Base-by-base conservation (phyloP, 2,329 filamentous ascomycete genomes). In the Bipolaris zeicola region DNA sequence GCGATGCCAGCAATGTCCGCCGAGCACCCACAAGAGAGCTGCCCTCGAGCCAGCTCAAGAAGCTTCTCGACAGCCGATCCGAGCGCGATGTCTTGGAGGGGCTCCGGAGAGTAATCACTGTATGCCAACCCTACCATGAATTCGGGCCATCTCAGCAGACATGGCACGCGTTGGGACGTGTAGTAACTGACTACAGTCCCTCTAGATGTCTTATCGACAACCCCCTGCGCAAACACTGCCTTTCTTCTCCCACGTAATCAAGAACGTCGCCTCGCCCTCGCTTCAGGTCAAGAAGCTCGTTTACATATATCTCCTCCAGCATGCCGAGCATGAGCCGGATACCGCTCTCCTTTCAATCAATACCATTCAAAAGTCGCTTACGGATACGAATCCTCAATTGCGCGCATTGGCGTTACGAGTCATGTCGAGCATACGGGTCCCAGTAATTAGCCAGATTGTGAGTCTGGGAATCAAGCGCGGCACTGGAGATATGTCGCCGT, bases 211-310 rank as follows among this genome's bases (percentile, higher is more conserved):
- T 87, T 98, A 97, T 79, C 87, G 90, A 67, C 91, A 96, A 75
- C 89, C 91, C 65, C 71, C 66, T 28, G 73, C 71, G 45, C 70
- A 74, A 47, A 96, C 92, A 55, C 83, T 96, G 2, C 88, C 91
- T 20, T 96, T 94, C 83, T 99, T 99, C 82, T 96, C 94, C n/a
- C 90, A 92, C 22, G 90, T 99, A 52, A 92, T 99, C 76, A 99
- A 99, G 81, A 99, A 98, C 68, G 92, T 97, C 57, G 94, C 94
- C 26, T 96, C 91, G 36, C 90, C 93, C 13, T 96, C 92, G 69
- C 84, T 97, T 68, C 92, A 96, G 71, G 93, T 98, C 77, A 96
- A 97, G 79, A 98, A 98, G 77, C 87, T 99, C 53, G 95, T 99
- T 61, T 99, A 99, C 81, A 96, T 97, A 74, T 99, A 97, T 78